phyloP scores from a whole-genome alignment of 164 flowering plant species.

The Annona cherimola region DNA sequence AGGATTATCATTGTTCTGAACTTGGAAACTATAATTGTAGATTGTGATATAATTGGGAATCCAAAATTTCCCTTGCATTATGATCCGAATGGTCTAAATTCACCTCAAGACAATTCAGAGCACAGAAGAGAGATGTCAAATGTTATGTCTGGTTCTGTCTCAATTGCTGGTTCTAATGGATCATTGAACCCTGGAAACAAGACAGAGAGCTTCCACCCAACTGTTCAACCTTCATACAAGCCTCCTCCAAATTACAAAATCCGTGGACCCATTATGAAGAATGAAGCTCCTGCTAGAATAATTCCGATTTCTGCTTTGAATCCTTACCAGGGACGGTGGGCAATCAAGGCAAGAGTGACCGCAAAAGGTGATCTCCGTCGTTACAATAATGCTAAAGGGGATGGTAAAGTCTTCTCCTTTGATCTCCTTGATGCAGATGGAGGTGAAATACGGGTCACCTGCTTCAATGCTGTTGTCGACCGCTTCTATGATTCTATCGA shows the following conservation, averaged over 20 bases:
- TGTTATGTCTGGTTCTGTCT: neutral
- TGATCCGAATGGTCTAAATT: conserved; percentile 29
- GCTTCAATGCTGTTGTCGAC: conserved; percentile 91
- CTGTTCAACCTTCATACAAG: conserved; percentile 79
- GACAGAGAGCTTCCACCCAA: conserved; percentile 44
- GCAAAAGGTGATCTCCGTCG: conserved; percentile 92
- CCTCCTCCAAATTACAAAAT: conserved; percentile 81
- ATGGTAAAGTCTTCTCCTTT: conserved; percentile 98
- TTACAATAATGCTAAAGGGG: conserved; percentile 94
- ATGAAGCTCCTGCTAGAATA: conserved; percentile 91
- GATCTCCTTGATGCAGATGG: conserved; percentile 96
- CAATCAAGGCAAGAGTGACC: conserved; percentile 96
- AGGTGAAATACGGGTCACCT: conserved; percentile 95
- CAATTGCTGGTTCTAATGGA: conserved; percentile 3
- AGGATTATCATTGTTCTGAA: conserved; percentile 85
- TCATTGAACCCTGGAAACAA: conserved; percentile 24
- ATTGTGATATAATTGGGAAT: conserved; percentile 75
- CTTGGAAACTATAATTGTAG: conserved; percentile 79
- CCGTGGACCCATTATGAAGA: conserved; percentile 79
- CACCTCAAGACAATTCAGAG: conserved; percentile 20
- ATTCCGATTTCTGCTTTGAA: conserved; percentile 89
- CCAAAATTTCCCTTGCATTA: conserved; percentile 42
- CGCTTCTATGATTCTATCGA: conserved; percentile 74
- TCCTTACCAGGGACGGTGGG: conserved; percentile 99
- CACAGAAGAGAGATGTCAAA: conserved; percentile 2